phyloP scores from a whole-genome alignment of 2,329 filamentous ascomycete species.

The Aspergillus neoniger region DNA sequence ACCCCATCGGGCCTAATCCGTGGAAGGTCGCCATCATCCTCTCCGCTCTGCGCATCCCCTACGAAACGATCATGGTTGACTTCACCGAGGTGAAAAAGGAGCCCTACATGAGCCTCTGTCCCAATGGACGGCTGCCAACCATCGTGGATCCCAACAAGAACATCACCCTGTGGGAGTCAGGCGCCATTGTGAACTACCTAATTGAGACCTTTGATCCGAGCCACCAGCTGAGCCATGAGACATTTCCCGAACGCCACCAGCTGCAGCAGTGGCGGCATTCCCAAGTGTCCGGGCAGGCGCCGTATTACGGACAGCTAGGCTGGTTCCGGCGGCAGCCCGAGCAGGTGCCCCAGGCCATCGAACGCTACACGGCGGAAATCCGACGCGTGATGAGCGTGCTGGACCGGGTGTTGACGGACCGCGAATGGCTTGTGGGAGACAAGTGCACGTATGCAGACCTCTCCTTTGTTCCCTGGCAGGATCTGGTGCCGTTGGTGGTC shows the following conservation, averaged over 20 bases:
- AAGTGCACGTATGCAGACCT: too few species aligned
- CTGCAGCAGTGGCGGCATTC: too few species aligned
- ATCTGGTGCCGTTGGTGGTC: background rate
- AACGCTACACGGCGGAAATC: slow-evolving; percentile 51
- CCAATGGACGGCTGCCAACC: slow-evolving; percentile 33
- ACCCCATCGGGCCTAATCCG: slow-evolving; percentile 22
- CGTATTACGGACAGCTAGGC: slow-evolving; percentile 51
- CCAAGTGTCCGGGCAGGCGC: slow-evolving; percentile 47
- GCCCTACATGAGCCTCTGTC: slow-evolving; percentile 23
- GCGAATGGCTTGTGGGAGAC: background rate
- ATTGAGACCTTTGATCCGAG: slow-evolving; percentile 26
- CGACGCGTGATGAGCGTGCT: background rate
- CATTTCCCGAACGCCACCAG: too few species aligned
- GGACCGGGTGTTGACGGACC: too few species aligned
- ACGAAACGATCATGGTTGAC: slow-evolving; percentile 20
- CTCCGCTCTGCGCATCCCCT: slow-evolving; percentile 30
- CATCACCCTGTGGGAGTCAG: slow-evolving; percentile 44
- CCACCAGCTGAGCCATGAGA: too few species aligned
- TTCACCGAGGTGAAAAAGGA: slow-evolving; percentile 28
- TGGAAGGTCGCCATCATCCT: slow-evolving; percentile 33
- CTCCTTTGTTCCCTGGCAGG: too few species aligned
- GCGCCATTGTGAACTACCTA: slow-evolving; percentile 25
- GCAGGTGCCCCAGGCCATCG: slow-evolving; percentile 44
- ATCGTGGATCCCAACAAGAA: slow-evolving; percentile 35
- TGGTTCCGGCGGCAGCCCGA: slow-evolving; percentile 50